A percentile compares a stretch with the other conserved stretches of the same genome.
These are phyloP conservation scores for Pezicula radicicola DNA, from an alignment of 2,329 filamentous ascomycete genomes.

Conservation along the genomic window DNA sequence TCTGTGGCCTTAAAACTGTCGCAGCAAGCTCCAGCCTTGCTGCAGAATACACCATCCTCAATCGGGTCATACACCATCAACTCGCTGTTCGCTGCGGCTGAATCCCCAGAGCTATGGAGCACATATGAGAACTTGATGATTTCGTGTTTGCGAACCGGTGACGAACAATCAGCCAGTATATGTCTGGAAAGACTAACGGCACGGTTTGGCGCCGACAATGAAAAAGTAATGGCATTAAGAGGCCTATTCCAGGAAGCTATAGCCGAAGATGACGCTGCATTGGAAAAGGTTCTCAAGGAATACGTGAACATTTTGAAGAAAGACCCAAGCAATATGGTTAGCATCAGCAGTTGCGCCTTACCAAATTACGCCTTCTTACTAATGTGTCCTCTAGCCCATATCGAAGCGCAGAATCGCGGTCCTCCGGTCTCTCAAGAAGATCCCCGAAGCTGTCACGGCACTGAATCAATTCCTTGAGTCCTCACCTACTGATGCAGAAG, in stretches of 20 bases:
- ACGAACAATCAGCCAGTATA: conserved; percentile 72
- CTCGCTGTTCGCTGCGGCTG: conserved; percentile 54
- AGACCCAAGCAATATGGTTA: conserved; percentile 76
- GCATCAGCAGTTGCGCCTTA: conserved; percentile 28
- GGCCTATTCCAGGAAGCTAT: conserved; percentile 84
- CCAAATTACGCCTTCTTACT: conserved; percentile 22
- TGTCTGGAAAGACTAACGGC: conserved; percentile 72
- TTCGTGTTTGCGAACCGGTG: conserved; percentile 78
- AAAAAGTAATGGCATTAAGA: conserved; percentile 78
- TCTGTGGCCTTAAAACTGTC: conserved; percentile 53
- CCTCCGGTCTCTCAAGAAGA: conserved; percentile 68
- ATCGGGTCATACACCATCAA: conserved; percentile 52
- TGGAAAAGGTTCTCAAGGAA: conserved; percentile 69
- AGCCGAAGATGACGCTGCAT: conserved; percentile 60
- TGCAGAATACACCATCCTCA: conserved; percentile 50
- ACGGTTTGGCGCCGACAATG: conserved; percentile 81
- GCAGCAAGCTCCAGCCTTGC: conserved; percentile 56
- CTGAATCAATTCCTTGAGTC: conserved; percentile 75
- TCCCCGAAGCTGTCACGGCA: conserved; percentile 69
- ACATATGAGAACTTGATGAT: conserved; percentile 85
- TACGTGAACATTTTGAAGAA: conserved; percentile 75
- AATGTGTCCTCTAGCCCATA: conserved; percentile 58
- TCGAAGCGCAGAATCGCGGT: conserved; percentile 82
- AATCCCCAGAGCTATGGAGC: conserved; percentile 79
- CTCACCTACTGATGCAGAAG: conserved; percentile 85